phyloP scores from a whole-genome alignment of 257 asterid genomes.

The Capsicum rhomboideum region DNA sequence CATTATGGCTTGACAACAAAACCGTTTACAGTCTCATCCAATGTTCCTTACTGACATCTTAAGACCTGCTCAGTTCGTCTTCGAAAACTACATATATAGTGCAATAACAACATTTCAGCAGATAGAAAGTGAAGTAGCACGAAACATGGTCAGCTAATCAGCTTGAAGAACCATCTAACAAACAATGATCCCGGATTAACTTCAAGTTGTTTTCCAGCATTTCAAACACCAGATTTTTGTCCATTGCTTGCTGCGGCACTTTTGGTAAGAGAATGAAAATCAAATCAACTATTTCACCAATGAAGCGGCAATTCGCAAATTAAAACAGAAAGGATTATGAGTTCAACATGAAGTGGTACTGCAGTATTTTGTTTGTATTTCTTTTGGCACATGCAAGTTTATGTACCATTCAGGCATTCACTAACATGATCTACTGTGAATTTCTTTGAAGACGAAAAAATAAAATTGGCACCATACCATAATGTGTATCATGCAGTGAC shows the following conservation, averaged over 20 bases:
- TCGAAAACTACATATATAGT: background rate
- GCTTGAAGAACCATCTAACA: slow-evolving; percentile 7
- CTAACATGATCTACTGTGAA: background rate
- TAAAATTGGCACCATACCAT: background rate
- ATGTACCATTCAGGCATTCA: background rate
- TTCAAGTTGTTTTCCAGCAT: slow-evolving; percentile 28
- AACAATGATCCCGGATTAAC: slow-evolving; percentile 29
- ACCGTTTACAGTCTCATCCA: background rate
- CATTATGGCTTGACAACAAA: background rate
- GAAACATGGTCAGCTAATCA: slow-evolving; percentile 1
- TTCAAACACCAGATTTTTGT: slow-evolving; percentile 12
- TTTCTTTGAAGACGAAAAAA: background rate
- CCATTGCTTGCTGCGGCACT: slow-evolving; percentile 21
- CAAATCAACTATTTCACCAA: background rate
- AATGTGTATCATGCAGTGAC: background rate
- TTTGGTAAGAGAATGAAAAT: background rate
- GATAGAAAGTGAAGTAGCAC: too few species aligned
- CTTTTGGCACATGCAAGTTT: background rate
- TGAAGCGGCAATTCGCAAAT: background rate
- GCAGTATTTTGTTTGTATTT: background rate
- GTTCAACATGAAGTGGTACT: background rate
- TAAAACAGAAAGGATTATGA: background rate
- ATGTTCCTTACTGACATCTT: background rate
- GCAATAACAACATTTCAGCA: background rate
- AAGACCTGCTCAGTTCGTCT: background rate